Conservation (phyloP, 495 filamentous ascomycete species). For the Penicillium salamii region DNA sequence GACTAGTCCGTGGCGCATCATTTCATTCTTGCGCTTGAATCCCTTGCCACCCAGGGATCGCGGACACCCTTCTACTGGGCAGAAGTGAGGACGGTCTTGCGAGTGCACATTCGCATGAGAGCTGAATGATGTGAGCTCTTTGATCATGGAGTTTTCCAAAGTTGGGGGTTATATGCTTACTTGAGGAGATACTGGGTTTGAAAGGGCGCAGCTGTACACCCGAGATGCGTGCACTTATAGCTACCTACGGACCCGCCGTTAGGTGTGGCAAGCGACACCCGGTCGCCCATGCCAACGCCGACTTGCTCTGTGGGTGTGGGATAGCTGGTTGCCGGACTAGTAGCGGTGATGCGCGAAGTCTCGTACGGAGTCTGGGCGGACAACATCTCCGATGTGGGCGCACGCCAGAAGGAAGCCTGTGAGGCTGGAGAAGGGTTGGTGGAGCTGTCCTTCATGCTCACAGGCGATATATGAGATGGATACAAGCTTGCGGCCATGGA, state of each 20-base stretch:
- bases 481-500: conserved; percentile 37
- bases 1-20: conserved; percentile 95
- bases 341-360: conserved; percentile 25
- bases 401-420: conserved; percentile 27
- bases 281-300: conserved; percentile 21
- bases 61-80: conserved; percentile 74
- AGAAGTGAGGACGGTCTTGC: conserved; percentile 86
- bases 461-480: conserved; percentile 39
- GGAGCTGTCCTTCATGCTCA: conserved; percentile 38
- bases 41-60: conserved; percentile 83
- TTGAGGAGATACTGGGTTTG: conserved; percentile 86
- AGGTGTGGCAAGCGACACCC: conserved; percentile 16
- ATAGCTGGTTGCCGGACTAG: conserved; percentile 39
- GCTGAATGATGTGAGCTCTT: conserved; percentile 38
- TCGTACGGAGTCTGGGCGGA: conserved; percentile 29
- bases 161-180: conserved; percentile 41
- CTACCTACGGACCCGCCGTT: conserved; percentile 29
- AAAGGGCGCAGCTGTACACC: conserved; percentile 82
- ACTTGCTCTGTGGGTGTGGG: conserved; percentile 43
- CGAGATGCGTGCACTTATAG: conserved; percentile 65
- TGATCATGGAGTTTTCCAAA: not conserved
- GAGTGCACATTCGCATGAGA: conserved; percentile 99
- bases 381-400: conserved; percentile 15
- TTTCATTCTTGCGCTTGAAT: conserved; percentile 99
- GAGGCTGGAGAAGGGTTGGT: conserved; percentile 41